These are phyloP conservation scores for Globisporangium apiculatum DNA, from an alignment of 352 stramenopile species.

Conservation along the genomic window DNA sequence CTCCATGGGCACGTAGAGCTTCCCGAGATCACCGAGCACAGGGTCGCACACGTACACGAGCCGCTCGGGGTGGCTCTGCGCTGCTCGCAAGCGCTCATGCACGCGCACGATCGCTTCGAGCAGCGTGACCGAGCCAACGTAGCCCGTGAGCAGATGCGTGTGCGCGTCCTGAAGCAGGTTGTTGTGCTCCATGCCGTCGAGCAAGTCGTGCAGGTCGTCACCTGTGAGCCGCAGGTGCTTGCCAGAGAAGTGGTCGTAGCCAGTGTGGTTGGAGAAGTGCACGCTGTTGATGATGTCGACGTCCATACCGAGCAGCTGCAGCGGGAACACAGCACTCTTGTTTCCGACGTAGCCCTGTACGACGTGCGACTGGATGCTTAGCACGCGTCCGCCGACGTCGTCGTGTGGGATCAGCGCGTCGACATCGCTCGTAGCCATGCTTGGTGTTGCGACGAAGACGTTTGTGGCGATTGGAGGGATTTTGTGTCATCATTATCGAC, in stretches of 20 bases:
- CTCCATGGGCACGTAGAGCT: conserved; percentile 75
- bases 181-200: conserved; percentile 75
- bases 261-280: conserved; percentile 86
- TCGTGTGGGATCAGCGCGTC: conserved; percentile 8
- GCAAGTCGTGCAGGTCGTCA: conserved; percentile 68
- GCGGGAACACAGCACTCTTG: conserved; percentile 78
- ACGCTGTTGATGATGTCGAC: conserved; percentile 87
- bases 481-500: no score
- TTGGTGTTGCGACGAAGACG: no score
- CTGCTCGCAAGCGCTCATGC: conserved; percentile 44
- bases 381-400: conserved; percentile 49
- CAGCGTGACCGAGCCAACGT: conserved; percentile 64
- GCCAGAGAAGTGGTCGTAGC: conserved; percentile 69
- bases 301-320: conserved; percentile 81
- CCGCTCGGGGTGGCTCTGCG: conserved; percentile 35
- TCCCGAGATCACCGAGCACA: conserved; percentile 73
- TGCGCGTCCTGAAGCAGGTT: conserved; percentile 57
- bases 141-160: conserved; percentile 78
- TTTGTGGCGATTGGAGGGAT: no score
- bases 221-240: conserved; percentile 63
- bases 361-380: conserved; percentile 87
- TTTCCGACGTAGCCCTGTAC: conserved; percentile 86
- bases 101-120: conserved; percentile 67
- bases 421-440: neutral
- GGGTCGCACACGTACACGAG: conserved; percentile 81